Base-by-base conservation (phyloP, 2,329 filamentous ascomycete genomes). In the Volutella citrinella region DNA sequence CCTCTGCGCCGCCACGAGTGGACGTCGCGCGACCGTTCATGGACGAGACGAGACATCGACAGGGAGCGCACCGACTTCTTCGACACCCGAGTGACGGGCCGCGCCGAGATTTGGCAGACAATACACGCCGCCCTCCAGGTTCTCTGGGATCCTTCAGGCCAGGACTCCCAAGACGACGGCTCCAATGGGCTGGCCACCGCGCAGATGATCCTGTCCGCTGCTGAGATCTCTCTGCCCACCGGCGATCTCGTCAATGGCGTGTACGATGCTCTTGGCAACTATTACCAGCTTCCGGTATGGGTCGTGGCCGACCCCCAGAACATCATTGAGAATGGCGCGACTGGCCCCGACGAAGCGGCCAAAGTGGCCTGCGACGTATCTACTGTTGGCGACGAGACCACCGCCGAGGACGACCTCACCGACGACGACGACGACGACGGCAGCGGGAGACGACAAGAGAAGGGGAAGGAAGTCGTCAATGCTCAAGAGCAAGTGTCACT, bases 51-150 rank as follows among this genome's bases (percentile, higher is more conserved):
- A 12, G 68, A 82, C 33, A 68, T 95, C 3, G 76, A 80, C 38
- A 72, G 71, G 19, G 87, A 95, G 63, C 77, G 91, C 30, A 66
- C 65, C 30, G 88, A 88, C 42, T 96, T 94, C 69, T 97, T 95
- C 61, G 89, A 96, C 42, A 96, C 90, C 3, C 72, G 88, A 28
- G 87, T 94, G 12, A 85, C 84, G 0, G 88, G 88, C 3, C 74
- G 79, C 5, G 54, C 73, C 5, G 87, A 95, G 60, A 75, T 93
- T 17, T 97, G 91, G 91, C 78, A 78, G 48, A 82, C 86, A 1
- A 61, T 96, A 11, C 74, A 74, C 27, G 68, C 79, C 2, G 84
- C 82, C 0, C 70, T 88, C 13, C 76, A 84, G 41, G 66, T 86
- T 7, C 59, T 95, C 42, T 83, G 83, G 65, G 70, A 72, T 10